phyloP scores from a whole-genome alignment of 148 eudicot species.

The Polygonum maritimum region DNA sequence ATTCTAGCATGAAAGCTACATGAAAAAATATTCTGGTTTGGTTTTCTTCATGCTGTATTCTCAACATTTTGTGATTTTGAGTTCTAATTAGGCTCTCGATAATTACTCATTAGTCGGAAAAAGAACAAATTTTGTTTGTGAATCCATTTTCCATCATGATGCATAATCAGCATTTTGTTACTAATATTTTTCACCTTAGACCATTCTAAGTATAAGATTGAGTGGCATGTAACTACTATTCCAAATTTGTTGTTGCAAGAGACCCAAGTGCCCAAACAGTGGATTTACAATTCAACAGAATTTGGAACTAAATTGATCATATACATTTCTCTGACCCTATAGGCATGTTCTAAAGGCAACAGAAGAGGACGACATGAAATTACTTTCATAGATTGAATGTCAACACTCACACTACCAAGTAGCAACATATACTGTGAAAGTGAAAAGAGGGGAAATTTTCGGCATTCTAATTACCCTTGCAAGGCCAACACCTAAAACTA shows the following conservation, averaged over 20 bases:
- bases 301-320: not conserved
- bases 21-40: not conserved
- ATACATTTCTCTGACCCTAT: not conserved
- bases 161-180: too few species aligned
- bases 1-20: not conserved
- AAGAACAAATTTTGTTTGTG: too few species aligned
- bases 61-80: not conserved
- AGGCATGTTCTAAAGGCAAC: constrained; percentile 19
- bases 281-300: not conserved
- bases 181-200: too few species aligned
- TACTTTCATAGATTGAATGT: not conserved
- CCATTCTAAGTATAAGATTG: too few species aligned
- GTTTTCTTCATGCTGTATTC: not conserved
- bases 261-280: too few species aligned
- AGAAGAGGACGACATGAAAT: constrained; percentile 16
- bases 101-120: too few species aligned
- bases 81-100: too few species aligned
- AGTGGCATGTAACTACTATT: too few species aligned
- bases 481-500: not conserved
- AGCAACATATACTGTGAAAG: not conserved
- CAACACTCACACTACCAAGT: not conserved
- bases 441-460: not conserved
- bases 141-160: too few species aligned
- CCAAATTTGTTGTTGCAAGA: too few species aligned
- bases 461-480: not conserved